Conservation (phyloP, 306 rosid species). For the Hippophae gyantsensis region DNA sequence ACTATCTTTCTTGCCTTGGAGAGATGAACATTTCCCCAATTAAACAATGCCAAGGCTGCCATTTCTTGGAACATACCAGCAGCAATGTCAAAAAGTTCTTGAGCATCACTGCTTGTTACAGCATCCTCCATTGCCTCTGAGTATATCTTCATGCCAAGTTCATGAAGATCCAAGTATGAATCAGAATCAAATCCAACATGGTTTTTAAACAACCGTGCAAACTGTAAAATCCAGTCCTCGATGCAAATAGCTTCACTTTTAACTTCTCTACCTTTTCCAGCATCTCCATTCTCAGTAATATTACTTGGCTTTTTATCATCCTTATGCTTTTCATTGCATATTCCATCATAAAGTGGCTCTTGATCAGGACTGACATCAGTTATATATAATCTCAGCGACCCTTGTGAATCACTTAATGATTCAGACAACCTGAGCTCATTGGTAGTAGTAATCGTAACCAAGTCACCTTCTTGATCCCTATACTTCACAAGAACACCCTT, state of each 20-base stretch:
- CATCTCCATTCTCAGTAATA: conserved; percentile 31
- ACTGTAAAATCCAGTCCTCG: conserved; percentile 91
- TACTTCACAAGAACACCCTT: conserved; percentile 79
- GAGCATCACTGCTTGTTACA: conserved; percentile 57
- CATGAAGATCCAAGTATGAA: conserved; percentile 76
- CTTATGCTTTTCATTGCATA: conserved; percentile 13
- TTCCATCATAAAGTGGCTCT: conserved; percentile 58
- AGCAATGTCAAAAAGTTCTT: conserved; percentile 70
- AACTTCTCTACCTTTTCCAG: conserved; percentile 23
- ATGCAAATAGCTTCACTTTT: conserved; percentile 26
- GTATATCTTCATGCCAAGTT: conserved; percentile 75
- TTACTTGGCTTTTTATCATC: conserved; percentile 13
- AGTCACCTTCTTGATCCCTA: conserved; percentile 81
- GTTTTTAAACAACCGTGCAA: conserved; percentile 89
- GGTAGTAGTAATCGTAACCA: conserved; percentile 69
- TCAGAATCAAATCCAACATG: conserved; percentile 92
- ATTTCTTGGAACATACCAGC: conserved; percentile 85
- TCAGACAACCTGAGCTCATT: conserved; percentile 66
- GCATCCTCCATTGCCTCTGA: conserved; percentile 81
- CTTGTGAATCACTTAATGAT: conserved; percentile 38
- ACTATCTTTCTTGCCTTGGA: conserved; percentile 66
- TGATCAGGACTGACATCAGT: conserved; percentile 46
- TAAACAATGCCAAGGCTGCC: conserved; percentile 82
- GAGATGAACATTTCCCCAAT: conserved; percentile 91
- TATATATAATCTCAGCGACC: conserved; percentile 53